These are phyloP conservation scores for Podila clonocystis DNA, from an alignment of 192 early-diverging fungal genomes.

Conservation along the genomic window DNA sequence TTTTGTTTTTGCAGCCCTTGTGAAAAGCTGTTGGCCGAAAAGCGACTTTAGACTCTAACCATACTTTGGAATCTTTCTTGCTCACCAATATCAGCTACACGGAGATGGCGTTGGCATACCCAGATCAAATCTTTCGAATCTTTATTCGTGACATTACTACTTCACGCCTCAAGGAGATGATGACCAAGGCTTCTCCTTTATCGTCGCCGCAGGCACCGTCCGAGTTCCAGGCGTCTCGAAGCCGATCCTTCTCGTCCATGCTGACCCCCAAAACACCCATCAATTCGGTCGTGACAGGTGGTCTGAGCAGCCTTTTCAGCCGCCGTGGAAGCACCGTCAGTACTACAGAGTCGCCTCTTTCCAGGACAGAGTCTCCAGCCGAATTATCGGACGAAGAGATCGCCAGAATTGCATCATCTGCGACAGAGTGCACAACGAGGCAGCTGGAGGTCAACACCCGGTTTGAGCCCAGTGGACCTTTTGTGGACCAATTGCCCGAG, in stretches of 20 bases:
- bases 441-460: no score
- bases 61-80: neutral
- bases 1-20: neutral
- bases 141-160: constrained; percentile 83
- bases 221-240: constrained; percentile 8
- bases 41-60: neutral
- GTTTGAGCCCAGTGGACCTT: no score
- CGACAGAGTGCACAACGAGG: no score
- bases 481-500: neutral
- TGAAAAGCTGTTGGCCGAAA: neutral
- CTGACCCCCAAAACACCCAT: constrained; percentile 4
- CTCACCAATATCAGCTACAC: constrained; percentile 57
- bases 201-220: constrained; percentile 1
- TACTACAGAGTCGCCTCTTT: neutral
- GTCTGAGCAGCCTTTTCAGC: constrained; percentile 13
- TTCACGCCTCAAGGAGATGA: constrained; percentile 17
- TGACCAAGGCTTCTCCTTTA: neutral
- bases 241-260: constrained; percentile 21
- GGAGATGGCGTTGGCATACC: constrained; percentile 66
- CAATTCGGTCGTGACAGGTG: constrained; percentile 8
- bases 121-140: constrained; percentile 81
- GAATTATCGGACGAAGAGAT: no score
- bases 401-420: no score
- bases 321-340: constrained; percentile 10
- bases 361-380: no score